Base-by-base conservation (phyloP, 768 basidiomycete species). In the Mycena rebaudengoi region DNA sequence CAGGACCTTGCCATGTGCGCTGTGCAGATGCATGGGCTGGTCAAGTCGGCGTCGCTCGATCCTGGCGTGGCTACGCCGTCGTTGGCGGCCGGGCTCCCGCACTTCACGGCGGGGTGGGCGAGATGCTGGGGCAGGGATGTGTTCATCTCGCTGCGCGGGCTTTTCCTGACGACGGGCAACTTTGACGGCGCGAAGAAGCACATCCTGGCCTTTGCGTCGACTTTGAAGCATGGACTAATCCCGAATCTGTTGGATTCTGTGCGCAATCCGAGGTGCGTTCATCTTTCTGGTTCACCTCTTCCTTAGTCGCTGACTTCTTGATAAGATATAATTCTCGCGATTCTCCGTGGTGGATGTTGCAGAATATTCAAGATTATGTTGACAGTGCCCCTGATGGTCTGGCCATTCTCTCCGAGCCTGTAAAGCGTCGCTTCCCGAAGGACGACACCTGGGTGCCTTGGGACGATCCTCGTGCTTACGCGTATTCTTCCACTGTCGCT, bases 341-440 rank as follows among this genome's bases (percentile, higher is more conserved):
- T 74, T 95, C 95, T 7, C 97, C 98, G 5, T 99, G 96, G 97
- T 99, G 96, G 95, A 97, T 99, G 93, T 75, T 98, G 61, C 97
- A 99, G 75, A 98, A 92, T 72, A 98, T 99, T 56, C 98, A 99
- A 71, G 96, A 99, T 75, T 99, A 98, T 74, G 90, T 87, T 21
- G 79, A 78, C 45, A 89, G 84, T 75, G 94, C 92, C 1, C 96
- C 98, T 0, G 91, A 95, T 65, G 98, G 98, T 1, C 71, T 91
- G 28, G 80, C 88, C 0, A 85, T 99, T 59, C 86, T 99, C 29
- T 83, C 88, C 1, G 95, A 97, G 70, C 79, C 81, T 4, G 89
- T 99, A 59, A 92, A 89, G 74, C 89, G 98, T n/a, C 89, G 98
- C 26, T 99, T 99, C 82, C 98, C 97, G 1, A 83, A 85, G 72